These are phyloP conservation scores for Santalum album DNA, from an alignment of 164 flowering plant genomes.

Conservation along the genomic window DNA sequence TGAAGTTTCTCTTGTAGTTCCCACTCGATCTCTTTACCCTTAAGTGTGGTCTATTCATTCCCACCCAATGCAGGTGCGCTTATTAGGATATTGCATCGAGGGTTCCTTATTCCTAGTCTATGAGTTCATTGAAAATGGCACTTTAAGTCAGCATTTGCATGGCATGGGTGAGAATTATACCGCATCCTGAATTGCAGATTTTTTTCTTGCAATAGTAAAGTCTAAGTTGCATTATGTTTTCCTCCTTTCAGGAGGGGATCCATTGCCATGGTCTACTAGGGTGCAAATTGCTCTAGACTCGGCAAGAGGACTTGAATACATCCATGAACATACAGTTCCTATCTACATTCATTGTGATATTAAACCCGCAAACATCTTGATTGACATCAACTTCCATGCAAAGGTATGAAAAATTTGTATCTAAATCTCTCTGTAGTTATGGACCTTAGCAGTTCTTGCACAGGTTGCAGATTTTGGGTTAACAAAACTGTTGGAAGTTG, in stretches of 20 bases:
- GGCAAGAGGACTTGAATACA: conserved; percentile 4
- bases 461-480: conserved; percentile 7
- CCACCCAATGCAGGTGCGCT: neutral
- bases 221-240: neutral
- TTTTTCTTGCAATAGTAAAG: neutral
- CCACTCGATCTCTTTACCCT: no score
- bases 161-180: neutral
- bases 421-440: neutral
- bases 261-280: neutral
- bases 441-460: neutral
- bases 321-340: conserved; percentile 5
- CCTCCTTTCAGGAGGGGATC: neutral
- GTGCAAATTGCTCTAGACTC: conserved; percentile 2
- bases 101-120: neutral
- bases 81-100: conserved; percentile 1
- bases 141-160: conserved; percentile 1
- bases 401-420: neutral
- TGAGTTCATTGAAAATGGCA: neutral
- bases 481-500: neutral
- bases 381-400: conserved; percentile 1
- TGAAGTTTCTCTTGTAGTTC: no score
- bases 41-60: neutral
- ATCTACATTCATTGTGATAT: conserved; percentile 1
- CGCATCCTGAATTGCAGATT: neutral
- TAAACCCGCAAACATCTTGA: conserved; percentile 2